Percentiles rank a stretch among this genome's conserved stretches.
Conservation (phyloP, 2,329 filamentous ascomycete species). For the Sphaerulina populicola region DNA sequence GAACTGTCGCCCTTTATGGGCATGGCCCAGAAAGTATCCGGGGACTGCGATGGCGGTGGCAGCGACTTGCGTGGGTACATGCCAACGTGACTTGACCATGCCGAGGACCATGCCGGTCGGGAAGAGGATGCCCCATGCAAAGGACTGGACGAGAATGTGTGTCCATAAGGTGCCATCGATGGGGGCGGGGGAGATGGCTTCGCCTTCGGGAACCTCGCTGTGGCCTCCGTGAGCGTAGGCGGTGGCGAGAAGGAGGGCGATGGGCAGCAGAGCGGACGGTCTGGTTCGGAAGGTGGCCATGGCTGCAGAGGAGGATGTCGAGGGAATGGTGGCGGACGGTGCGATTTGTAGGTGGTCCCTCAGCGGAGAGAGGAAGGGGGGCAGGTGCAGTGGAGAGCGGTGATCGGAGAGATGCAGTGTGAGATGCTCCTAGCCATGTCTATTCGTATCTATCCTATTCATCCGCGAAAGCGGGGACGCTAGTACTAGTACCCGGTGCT, state of each 20-base stretch:
- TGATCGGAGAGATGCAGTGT: background rate
- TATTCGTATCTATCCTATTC: background rate
- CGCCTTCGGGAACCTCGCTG: conserved; percentile 57
- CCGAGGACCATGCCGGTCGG: conserved; percentile 92
- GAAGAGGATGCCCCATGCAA: conserved; percentile 86
- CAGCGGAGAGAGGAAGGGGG: background rate
- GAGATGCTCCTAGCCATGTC: background rate
- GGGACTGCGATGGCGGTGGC: conserved; percentile 68
- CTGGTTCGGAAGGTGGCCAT: conserved; percentile 26
- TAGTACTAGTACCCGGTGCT: too few relatives aligned
- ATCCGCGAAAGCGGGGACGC: background rate
- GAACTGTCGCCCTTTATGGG: conserved; percentile 84
- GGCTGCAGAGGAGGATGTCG: conserved; percentile 1
- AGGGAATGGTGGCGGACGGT: background rate
- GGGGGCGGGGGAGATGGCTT: conserved; percentile 62
- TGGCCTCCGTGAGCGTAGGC: conserved; percentile 46
- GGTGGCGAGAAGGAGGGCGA: conserved; percentile 7
- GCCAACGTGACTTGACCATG: conserved; percentile 83
- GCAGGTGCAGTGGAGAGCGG: background rate
- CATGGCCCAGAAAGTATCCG: conserved; percentile 85
- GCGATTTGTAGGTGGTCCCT: too few relatives aligned
- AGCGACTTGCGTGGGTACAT: conserved; percentile 76
- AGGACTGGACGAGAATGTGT: conserved; percentile 80
- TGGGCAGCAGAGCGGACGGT: conserved; percentile 12
- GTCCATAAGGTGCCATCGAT: conserved; percentile 84